Conservation (phyloP, 2,329 filamentous ascomycete species). For the Penicillium sp. region DNA sequence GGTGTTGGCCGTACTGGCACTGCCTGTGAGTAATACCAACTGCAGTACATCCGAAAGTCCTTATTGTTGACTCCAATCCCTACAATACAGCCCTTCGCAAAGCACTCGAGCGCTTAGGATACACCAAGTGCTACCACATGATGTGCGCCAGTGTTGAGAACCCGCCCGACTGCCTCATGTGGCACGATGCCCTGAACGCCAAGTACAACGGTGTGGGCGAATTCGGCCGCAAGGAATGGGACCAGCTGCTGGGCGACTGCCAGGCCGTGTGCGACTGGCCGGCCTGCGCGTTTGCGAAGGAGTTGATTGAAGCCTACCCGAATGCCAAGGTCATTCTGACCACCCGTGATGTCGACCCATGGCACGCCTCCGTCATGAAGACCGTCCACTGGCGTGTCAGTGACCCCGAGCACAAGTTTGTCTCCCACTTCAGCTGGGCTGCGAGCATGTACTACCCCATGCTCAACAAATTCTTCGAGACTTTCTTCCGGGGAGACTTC, state of each 20-base stretch:
- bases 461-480: slow-evolving; percentile 70
- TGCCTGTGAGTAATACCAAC: slow-evolving; percentile 57
- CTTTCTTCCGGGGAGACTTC: slow-evolving; percentile 70
- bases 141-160: slow-evolving; percentile 71
- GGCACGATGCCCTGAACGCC: slow-evolving; percentile 69
- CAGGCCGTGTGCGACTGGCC: slow-evolving; percentile 72
- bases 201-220: slow-evolving; percentile 64
- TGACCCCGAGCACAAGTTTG: slow-evolving; percentile 62
- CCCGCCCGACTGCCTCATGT: slow-evolving; percentile 68
- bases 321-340: slow-evolving; percentile 73
- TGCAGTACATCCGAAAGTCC: neutral
- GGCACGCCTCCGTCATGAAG: slow-evolving; percentile 66
- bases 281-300: slow-evolving; percentile 67
- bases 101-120: slow-evolving; percentile 68
- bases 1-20: slow-evolving; percentile 73
- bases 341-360: slow-evolving; percentile 67
- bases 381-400: slow-evolving; percentile 70
- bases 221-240: slow-evolving; percentile 70
- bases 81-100: slow-evolving; percentile 60
- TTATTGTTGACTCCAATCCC: slow-evolving; percentile 13
- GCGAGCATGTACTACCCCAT: slow-evolving; percentile 71
- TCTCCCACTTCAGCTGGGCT: slow-evolving; percentile 65
- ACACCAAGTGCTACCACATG: slow-evolving; percentile 73
- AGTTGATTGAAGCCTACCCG: slow-evolving; percentile 72
- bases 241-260: slow-evolving; percentile 68